A percentile compares a stretch with the other conserved stretches of the same genome.
Conservation (phyloP, 2,329 filamentous ascomycete genomes). For the Exophiala alcalophila region DNA sequence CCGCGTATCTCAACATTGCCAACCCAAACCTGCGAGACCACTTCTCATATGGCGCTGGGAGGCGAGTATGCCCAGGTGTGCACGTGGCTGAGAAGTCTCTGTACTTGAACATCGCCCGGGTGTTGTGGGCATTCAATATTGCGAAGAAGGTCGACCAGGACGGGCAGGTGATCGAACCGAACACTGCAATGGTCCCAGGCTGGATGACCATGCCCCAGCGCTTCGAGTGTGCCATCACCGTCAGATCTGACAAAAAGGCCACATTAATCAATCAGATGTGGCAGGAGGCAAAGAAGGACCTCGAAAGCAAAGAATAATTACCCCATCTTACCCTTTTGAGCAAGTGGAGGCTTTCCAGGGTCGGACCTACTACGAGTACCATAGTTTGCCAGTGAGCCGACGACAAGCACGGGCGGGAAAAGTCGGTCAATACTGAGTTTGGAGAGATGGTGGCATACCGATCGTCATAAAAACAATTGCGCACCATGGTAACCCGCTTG, state of each 20-base stretch:
- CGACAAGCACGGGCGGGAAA: too few species aligned
- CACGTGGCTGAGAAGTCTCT: conserved; percentile 37
- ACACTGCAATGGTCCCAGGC: conserved; percentile 21
- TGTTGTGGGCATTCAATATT: conserved; percentile 37
- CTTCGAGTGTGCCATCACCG: conserved; percentile 20
- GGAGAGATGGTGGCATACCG: too few species aligned
- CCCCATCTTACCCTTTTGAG: too few species aligned
- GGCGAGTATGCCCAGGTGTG: conserved; percentile 35
- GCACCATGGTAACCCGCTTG: too few species aligned
- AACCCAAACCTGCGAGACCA: conserved; percentile 34
- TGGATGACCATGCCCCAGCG: conserved; percentile 25
- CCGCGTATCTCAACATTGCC: conserved; percentile 37
- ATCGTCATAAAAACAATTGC: too few species aligned
- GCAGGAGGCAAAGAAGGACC: conserved; percentile 11
- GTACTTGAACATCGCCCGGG: conserved; percentile 32
- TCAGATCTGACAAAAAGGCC: conserved; percentile 16
- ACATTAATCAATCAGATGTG: conserved; percentile 19
- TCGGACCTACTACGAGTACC: too few species aligned
- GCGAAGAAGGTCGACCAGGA: conserved; percentile 20
- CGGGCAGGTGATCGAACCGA: conserved; percentile 17
- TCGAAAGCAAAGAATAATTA: conserved; percentile 12
- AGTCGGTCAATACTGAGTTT: too few species aligned
- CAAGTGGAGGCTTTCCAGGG: too few species aligned
- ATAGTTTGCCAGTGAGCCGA: too few species aligned
- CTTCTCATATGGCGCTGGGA: conserved; percentile 34